Base-by-base conservation (phyloP, 495 filamentous ascomycete species). In the Sphaerosporella brunnea region DNA sequence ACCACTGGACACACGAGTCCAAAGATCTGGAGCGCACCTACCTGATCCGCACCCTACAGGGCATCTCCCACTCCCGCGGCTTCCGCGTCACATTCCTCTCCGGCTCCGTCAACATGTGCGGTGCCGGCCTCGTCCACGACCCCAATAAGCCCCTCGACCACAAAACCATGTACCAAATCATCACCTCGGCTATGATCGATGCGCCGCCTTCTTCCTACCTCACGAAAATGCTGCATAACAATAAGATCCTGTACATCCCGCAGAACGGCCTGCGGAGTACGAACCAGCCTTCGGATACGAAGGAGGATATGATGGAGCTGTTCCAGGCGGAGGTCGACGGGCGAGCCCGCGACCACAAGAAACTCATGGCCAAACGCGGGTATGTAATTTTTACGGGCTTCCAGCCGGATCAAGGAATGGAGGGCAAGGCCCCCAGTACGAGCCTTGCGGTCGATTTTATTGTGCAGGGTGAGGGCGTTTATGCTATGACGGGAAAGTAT, bases 291-390 rank as follows among this genome's bases (percentile, higher is more conserved):
- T 70, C 66, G 19, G 90, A 97, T 60, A 97, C 90, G 30, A 97
- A 97, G 63, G 90, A 97, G 64, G 90, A 97, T 61, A 97, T 97
- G 90, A 86, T 96, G 78, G 90, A 97, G 66, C 84, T 97, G 53
- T 97, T 97, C 72, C 79, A 87, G 61, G 78, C 72, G 5, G 90
- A 97, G 55, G 82, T 88, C 15, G 80, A 74, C 42, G 87, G 92
- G 11, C 67, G 74, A 23, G 66, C 75, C 0, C 70, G 92, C 20
- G 90, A 97, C 64, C 67, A 81, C 52, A 82, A 83, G 62, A 81
- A 84, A 56, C 71, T 97, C 26, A 96, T 96, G 90, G 84, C 76
- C 2, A 65, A 92, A 21, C 66, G 90, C 28, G 96, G 95, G 54
- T 97, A 96, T 53, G 80, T 85, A n/a, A 88, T 87, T 10, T 80